These are phyloP conservation scores for Neolentinus lepideus DNA, from an alignment of 1,284 basidiomycete genomes.

Conservation along the genomic window DNA sequence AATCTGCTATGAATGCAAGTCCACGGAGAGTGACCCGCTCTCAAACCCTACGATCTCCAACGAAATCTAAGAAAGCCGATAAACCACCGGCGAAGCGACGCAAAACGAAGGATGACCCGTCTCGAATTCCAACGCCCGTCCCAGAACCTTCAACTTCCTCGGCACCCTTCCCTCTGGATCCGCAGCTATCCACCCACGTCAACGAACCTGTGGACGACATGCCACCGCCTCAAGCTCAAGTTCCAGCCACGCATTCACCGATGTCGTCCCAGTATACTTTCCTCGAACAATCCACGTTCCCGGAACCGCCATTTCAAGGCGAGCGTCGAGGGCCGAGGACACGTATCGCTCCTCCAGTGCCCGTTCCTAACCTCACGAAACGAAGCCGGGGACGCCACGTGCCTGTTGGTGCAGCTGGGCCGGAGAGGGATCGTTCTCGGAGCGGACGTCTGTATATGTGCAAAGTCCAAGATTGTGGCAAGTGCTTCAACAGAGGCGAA, in stretches of 20 bases:
- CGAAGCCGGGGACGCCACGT: conserved; percentile 65
- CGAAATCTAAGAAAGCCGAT: background rate
- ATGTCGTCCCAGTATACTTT: background rate
- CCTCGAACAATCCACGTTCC: background rate
- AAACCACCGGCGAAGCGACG: background rate
- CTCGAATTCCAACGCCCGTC: background rate
- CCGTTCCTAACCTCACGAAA: conserved; percentile 66
- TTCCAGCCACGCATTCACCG: background rate
- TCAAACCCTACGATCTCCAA: background rate
- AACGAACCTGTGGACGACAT: background rate
- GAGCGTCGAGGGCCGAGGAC: background rate
- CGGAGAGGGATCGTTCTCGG: conserved; percentile 21
- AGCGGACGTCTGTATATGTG: conserved; percentile 52
- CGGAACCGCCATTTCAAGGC: background rate
- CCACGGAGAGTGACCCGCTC: background rate
- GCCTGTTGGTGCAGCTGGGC: conserved; percentile 33
- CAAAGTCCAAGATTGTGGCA: conserved; percentile 60
- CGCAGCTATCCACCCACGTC: background rate
- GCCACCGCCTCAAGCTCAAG: background rate
- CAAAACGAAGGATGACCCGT: background rate
- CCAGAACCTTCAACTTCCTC: background rate
- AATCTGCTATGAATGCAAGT: background rate
- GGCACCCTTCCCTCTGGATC: background rate
- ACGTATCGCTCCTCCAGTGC: conserved; percentile 36
- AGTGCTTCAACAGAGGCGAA: conserved; percentile 68